These are phyloP conservation scores for Orychophragmus violaceus DNA, from an alignment of 345 rosid genomes.

Conservation along the genomic window DNA sequence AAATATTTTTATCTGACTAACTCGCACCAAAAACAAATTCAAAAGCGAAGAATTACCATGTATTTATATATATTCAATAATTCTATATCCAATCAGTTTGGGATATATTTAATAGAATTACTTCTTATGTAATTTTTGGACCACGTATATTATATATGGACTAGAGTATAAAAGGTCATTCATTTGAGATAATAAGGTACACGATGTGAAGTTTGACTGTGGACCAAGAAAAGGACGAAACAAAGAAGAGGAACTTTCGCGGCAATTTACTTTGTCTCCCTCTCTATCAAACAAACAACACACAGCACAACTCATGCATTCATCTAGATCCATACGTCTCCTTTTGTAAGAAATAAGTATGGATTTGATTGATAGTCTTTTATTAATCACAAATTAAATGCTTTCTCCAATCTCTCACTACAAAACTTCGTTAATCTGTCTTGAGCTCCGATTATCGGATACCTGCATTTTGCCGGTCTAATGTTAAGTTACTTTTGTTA, in stretches of 20 bases:
- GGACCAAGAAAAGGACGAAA: slow-evolving; percentile 15
- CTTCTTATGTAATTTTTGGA: not conserved
- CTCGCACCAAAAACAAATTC: too few species aligned
- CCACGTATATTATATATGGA: slow-evolving; percentile 6
- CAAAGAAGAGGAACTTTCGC: slow-evolving; percentile 7
- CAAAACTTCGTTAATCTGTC: too few species aligned
- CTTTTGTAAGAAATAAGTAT: not conserved
- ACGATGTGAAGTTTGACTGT: not conserved
- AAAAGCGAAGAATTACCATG: too few species aligned
- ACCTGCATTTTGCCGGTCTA: too few species aligned
- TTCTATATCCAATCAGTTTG: too few species aligned
- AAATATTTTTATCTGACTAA: not conserved
- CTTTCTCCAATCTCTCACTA: too few species aligned
- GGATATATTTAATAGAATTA: too few species aligned
- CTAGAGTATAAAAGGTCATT: not conserved
- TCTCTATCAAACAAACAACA: slow-evolving; percentile 1
- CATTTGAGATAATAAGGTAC: not conserved
- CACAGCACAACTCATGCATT: not conserved
- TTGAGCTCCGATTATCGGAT: too few species aligned
- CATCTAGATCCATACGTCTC: slow-evolving; percentile 4
- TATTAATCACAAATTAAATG: too few species aligned
- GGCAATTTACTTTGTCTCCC: slow-evolving; percentile 14
- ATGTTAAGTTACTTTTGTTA: too few species aligned
- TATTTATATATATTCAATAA: too few species aligned
- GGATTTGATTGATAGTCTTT: not conserved